Base-by-base conservation (phyloP, 2,329 filamentous ascomycete species). In the Drechmeria coniospora region DNA sequence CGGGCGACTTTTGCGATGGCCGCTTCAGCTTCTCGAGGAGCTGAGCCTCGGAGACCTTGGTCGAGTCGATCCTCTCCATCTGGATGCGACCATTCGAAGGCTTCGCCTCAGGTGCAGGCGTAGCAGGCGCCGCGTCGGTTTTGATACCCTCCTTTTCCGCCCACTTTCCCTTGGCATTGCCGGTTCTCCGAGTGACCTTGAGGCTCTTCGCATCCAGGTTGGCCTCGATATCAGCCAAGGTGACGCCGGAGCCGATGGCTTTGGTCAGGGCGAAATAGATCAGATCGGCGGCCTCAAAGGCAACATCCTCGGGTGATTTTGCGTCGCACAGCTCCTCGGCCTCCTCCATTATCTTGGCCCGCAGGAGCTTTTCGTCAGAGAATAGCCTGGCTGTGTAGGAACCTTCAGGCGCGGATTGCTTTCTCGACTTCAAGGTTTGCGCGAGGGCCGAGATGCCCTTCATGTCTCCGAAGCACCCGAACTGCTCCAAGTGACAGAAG, bases 341-440 rank as follows among this genome's bases (percentile, higher is more conserved):
- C 53, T 98, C 90, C 54, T 98, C 90, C 74, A 95, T 92, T 31
- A 98, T 94, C 65, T 98, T 98, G 3, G 90, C 90, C 23, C 81
- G 69, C 29, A 94, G 58, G 30, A 98, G 67, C 51, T 92, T 86
- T 41, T 82, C 72, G 37, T 98, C 90, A 12, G 78, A 86, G 62
- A 95, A 98, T 1, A 98, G 62, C 19, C 87, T 68, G 12, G 84
- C 82, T 4, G 90, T 98, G 53, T 98, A 98, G 9, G 90, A 98
- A 2, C 86, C 87, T 38, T 68, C 68, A 0, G 90, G 87, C 0
- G 87, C 86, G 12, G 79, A 82, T 23, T 68, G 56, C 50, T 90
- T 93, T 42, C 90, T 76, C 22, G 74, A 77, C 37, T 79, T 61
- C 10, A 98, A 65, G 0, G 86, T 95, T 54, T 87, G 78, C 50